phyloP scores from a whole-genome alignment of 352 stramenopile genomes.

The Globisporangium ultimum region DNA sequence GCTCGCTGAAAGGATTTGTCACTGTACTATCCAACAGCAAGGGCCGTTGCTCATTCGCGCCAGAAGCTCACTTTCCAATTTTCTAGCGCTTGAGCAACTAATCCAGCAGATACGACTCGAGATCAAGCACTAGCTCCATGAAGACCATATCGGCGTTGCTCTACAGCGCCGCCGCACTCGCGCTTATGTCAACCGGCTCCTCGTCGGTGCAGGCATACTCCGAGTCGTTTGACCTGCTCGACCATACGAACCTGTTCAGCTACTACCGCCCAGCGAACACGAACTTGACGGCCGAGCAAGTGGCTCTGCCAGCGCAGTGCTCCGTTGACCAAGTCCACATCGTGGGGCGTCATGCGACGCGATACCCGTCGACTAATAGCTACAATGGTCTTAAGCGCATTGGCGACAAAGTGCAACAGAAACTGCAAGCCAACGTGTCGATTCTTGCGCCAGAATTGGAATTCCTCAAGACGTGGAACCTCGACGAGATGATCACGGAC shows the following conservation, averaged over 20 bases:
- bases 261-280: slow-evolving; percentile 51
- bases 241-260: slow-evolving; percentile 59
- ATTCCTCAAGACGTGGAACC: slow-evolving; percentile 44
- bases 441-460: slow-evolving; percentile 27
- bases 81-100: too few species aligned
- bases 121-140: slow-evolving; percentile 13
- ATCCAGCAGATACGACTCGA: too few species aligned
- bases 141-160: slow-evolving; percentile 28
- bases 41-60: too few species aligned
- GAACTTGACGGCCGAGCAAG: slow-evolving; percentile 30
- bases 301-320: slow-evolving; percentile 34
- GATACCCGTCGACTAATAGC: slow-evolving; percentile 50
- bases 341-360: slow-evolving; percentile 45
- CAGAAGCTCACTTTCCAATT: background rate
- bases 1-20: too few species aligned
- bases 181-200: slow-evolving; percentile 9
- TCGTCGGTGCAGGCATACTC: slow-evolving; percentile 22
- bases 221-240: slow-evolving; percentile 44
- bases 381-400: slow-evolving; percentile 38
- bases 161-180: slow-evolving; percentile 2
- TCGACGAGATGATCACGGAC: slow-evolving; percentile 33
- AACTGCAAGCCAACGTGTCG: slow-evolving; percentile 25
- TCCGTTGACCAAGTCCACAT: slow-evolving; percentile 50
- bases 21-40: too few species aligned
- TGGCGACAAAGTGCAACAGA: slow-evolving; percentile 22